These are phyloP conservation scores for Leccinum variicolor DNA, from an alignment of 768 basidiomycete genomes.

Conservation along the genomic window DNA sequence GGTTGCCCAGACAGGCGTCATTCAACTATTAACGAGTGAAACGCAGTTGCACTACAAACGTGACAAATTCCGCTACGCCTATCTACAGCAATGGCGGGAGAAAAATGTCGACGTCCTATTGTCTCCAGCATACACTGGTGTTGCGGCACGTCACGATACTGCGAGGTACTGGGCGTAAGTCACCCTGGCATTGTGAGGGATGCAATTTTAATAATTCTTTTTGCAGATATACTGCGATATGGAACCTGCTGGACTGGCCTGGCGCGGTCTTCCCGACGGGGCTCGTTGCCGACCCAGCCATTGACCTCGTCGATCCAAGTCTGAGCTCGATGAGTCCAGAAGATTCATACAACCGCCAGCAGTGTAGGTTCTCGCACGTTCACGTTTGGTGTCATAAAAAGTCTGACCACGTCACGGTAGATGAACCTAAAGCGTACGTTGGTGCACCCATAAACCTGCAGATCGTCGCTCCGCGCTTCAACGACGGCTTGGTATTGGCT, in stretches of 20 bases:
- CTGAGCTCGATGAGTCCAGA: slow-evolving; percentile 5
- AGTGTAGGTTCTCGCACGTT: slow-evolving; percentile 13
- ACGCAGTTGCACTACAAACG: slow-evolving; percentile 28
- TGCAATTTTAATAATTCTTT: background rate
- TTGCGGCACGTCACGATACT: slow-evolving; percentile 38
- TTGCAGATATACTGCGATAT: slow-evolving; percentile 38
- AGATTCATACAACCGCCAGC: slow-evolving; percentile 15
- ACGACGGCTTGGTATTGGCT: slow-evolving; percentile 27
- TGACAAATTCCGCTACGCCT: slow-evolving; percentile 33
- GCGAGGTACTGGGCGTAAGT: slow-evolving; percentile 33
- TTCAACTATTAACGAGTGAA: slow-evolving; percentile 1
- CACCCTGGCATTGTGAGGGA: too few relatives aligned
- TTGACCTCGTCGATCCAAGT: slow-evolving; percentile 17
- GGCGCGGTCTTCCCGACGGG: slow-evolving; percentile 44
- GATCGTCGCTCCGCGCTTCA: slow-evolving; percentile 23
- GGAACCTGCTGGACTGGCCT: slow-evolving; percentile 45
- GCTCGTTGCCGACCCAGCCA: slow-evolving; percentile 24
- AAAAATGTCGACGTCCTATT: slow-evolving; percentile 40
- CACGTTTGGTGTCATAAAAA: background rate
- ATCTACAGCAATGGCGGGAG: slow-evolving; percentile 36
- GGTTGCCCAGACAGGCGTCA: background rate
- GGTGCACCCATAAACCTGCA: slow-evolving; percentile 22
- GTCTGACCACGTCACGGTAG: slow-evolving; percentile 10
- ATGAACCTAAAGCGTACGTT: slow-evolving; percentile 18
- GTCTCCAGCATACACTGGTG: slow-evolving; percentile 33